Base-by-base conservation (phyloP, 139 green algal species). In the Closterium sp. region DNA sequence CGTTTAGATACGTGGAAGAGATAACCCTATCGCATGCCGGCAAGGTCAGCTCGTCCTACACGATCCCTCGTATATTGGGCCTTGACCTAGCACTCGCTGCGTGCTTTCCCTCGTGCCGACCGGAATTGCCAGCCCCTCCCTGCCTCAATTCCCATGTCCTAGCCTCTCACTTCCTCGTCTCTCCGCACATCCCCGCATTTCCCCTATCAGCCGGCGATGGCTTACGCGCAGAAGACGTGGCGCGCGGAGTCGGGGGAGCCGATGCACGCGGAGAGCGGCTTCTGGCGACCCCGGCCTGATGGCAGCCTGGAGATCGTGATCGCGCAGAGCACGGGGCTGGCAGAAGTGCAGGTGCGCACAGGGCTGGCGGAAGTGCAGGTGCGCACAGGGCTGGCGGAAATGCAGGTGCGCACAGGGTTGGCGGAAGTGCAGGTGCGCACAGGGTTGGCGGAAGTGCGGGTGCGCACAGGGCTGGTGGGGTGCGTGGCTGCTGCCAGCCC, bases 191-290 rank as follows among this genome's bases (percentile, higher is more conserved):
- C 33, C 33, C 55, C 31, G 32, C 31, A 16, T 90, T 87, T 34
- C 31, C 55, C 55, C 16, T 19, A 32, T 30, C 85, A 92, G 90
- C 90, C 90, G 4, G 90, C 90, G 90, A 86, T 92, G 90, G 84
- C 84, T n/a, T 92, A 92, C 90, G 31, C 84, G 33, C 84, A 90
- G 33, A 81, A 84, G 43, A 92, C 90, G 64, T 92, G 90, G 90
- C 91, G 91, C 31, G 36, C 33, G 28, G 84, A 33, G 32, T 86
- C 84, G 33, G 84, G 90, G 16, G 84, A 92, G 33, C 90, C 90
- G 25, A 92, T 92, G 90, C 90, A 92, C 36, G 85, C 84, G 32
- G 90, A 92, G 85, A 92, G 90, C 84, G 90, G 90, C 10, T 92
- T 83, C 34, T 91, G 84, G 90, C 32, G 85, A 84, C 32, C 84